Evolutionary conservation across 2,329 filamentous ascomycete species (phyloP), one percentile per base, ranked within the genome.

Genomic region (Aureobasidium sp.): DNA sequence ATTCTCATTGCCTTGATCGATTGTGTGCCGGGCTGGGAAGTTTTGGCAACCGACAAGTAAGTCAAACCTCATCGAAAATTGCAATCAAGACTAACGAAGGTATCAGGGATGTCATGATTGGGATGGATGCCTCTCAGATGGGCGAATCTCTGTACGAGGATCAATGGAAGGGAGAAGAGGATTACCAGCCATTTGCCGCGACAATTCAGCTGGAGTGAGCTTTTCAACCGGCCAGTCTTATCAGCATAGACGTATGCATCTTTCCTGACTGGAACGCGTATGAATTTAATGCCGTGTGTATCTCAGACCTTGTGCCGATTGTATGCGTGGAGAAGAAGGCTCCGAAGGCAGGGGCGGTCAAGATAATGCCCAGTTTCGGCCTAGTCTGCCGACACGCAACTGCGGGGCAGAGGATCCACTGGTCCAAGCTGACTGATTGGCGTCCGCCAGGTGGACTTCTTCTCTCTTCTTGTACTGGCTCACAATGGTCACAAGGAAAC

Each of bases 31-130:
- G 80, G 79, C 1, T 72, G 81, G 11, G 79, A 82, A 64, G 79
- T 82, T 6, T 66, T 83, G 65, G 79, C 79, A 6, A 73, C 73
- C 27, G 79, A 82, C 66, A 78, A 81, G 79, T 82, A 68, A 72
- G 78, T 75, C 48, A 21, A 21, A 21, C 21, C 21, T 21, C 21
- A 21, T 21, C 21, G 21, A 21, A 21, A 21, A 41, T 47, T 5
- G 5, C 9, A 2, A 25, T 25, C 6, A 2, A 21, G 16, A 21
- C 55, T 59, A 29, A 59, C n/a, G 5, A 61, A 27, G 60, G 32
- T 61, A 37, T n/a, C 55, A 77, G 75, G 64, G 76, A 81, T 53
- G 73, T 81, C 32, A 74, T 77, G 62, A 71, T 73, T 30, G 79
- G 79, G 0, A 74, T 81, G 65, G 79, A 81, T 67, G 75, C 75